Evolutionary conservation across 768 basidiomycete genomes (phyloP).

Genomic region (Tulasnella sp.): DNA sequence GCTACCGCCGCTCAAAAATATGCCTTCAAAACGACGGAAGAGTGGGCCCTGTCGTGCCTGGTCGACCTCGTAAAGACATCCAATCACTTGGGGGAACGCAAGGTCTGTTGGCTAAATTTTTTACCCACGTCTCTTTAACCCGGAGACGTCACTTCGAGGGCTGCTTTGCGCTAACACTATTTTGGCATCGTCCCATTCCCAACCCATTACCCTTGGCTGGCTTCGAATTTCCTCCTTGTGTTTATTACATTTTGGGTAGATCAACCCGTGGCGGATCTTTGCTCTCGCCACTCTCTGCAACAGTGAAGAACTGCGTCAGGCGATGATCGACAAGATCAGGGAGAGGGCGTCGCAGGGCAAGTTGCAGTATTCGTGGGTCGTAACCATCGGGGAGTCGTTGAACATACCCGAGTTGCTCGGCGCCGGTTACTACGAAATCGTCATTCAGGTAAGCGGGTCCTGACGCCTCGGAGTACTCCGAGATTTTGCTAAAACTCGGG

Average conservation of each 20-base stretch:
- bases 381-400: slow-evolving; percentile 14
- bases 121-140: slow-evolving; percentile 6
- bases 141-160: not conserved
- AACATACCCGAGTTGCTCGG: slow-evolving; percentile 5
- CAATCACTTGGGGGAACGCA: not conserved
- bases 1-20: slow-evolving; percentile 19
- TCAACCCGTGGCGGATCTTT: slow-evolving; percentile 18
- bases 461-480: no score
- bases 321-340: slow-evolving; percentile 12
- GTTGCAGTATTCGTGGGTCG: slow-evolving; percentile 15
- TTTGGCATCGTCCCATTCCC: not conserved
- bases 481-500: not conserved
- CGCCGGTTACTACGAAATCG: slow-evolving; percentile 14
- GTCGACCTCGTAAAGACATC: slow-evolving; percentile 14
- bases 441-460: not conserved
- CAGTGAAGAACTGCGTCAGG: slow-evolving; percentile 10
- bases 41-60: slow-evolving; percentile 16
- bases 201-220: not conserved
- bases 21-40: slow-evolving; percentile 16
- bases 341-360: slow-evolving; percentile 4
- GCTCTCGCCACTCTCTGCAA: slow-evolving; percentile 13
- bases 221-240: not conserved
- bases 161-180: not conserved
- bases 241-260: slow-evolving; percentile 11
- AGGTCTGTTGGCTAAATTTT: not conserved